These are phyloP conservation scores for Geopyxis carbonaria DNA, from an alignment of 495 filamentous ascomycete species.

Conservation along the genomic window DNA sequence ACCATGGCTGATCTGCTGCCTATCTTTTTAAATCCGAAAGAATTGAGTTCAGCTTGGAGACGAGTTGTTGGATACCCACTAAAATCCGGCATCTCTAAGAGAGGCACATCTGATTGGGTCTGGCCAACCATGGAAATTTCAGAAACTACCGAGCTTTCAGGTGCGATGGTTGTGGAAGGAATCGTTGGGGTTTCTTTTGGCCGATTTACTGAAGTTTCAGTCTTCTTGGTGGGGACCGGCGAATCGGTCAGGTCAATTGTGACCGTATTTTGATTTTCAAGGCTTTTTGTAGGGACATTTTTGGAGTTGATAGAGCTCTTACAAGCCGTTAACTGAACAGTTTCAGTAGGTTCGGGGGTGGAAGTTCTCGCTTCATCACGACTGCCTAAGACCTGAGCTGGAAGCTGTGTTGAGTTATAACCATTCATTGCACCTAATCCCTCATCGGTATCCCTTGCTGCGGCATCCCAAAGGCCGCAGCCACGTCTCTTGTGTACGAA, in stretches of 20 bases:
- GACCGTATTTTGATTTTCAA: neutral
- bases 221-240: neutral
- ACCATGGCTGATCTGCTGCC: constrained; percentile 57
- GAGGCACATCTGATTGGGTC: neutral
- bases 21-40: constrained; percentile 59
- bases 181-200: neutral
- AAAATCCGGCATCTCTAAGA: constrained; percentile 40
- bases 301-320: neutral
- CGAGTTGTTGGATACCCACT: constrained; percentile 45
- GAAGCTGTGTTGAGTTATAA: constrained; percentile 31
- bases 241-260: neutral
- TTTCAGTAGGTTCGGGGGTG: neutral
- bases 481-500: neutral
- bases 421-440: constrained; percentile 41
- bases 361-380: too few species aligned
- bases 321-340: neutral
- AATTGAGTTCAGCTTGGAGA: constrained; percentile 42
- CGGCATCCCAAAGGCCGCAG: constrained; percentile 48
- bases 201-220: neutral
- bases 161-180: neutral
- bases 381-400: constrained; percentile 19
- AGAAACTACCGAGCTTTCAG: neutral
- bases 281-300: neutral
- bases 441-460: constrained; percentile 45
- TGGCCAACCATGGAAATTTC: neutral